Evolutionary conservation across 75 land plant genomes (phyloP), one percentile per base, ranked within the genome.

Genomic region (Adiantum capillusveneris): DNA sequence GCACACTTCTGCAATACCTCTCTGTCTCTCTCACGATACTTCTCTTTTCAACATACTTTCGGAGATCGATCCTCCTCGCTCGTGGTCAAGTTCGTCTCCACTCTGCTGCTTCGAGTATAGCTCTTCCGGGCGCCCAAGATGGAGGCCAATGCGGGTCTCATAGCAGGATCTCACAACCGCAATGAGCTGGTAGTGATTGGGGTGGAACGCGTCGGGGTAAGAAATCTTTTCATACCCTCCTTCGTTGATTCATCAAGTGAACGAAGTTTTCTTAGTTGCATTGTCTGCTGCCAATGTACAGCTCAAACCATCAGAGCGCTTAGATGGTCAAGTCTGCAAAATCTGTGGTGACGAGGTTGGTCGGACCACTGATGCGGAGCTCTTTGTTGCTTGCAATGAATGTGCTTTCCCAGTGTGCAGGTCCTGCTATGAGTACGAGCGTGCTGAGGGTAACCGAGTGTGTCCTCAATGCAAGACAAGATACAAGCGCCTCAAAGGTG

Each of bases 321-420:
- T 70, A 28, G 76, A 58, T 45, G 82, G 81, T 12, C 86, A 80
- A 61, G 66, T 74, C 41, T 89, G 95, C 68, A 86, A 90, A 72
- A 90, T 90, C 59, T 90, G 96, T 50, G 80, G 91, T 11, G 96
- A 90, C 46, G 87, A 81, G 18, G 86, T 87, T 29, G 93, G 88
- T 11, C 42, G 76, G 7, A 84, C 75, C 7, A 69, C 55, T n/a
- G 83, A 84, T 28, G 85, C 83, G 9, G 96, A 90, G 61, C 73
- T 70, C 20, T 90, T 90, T 44, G 96, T 87, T 14, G 96, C 96
- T 29, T 90, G 96, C 70, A 87, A 90, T 44, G 96, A 90, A 60
- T 90, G 96, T 61, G 96, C 84, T 13, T 90, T 90, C 63, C 93
- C 93, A 9, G 74, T 85, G 6, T 88, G 93, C 76, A 57, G 93